Conservation (phyloP, 1,284 basidiomycete species). For the Sanguinoderma infundibulare region DNA sequence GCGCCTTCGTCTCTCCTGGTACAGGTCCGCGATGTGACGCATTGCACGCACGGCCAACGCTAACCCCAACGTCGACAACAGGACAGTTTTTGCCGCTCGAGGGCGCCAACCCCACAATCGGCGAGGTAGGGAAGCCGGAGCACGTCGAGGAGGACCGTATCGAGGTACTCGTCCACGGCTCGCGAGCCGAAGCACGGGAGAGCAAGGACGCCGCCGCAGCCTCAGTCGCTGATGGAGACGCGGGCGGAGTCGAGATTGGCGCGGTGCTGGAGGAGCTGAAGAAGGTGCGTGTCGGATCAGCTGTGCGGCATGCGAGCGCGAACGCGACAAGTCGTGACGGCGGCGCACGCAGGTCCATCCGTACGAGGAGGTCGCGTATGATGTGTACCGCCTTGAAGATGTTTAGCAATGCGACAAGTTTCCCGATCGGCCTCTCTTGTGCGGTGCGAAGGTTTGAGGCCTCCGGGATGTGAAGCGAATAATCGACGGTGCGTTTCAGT, state of each 20-base stretch:
- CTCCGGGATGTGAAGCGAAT: background rate
- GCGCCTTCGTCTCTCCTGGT: slow-evolving; percentile 57
- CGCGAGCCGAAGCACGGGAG: slow-evolving; percentile 29
- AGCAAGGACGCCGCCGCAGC: background rate
- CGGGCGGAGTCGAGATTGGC: slow-evolving; percentile 39
- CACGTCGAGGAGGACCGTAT: slow-evolving; percentile 58
- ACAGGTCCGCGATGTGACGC: slow-evolving; percentile 53
- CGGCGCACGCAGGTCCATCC: slow-evolving; percentile 48
- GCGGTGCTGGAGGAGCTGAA: slow-evolving; percentile 50
- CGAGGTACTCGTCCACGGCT: slow-evolving; percentile 51
- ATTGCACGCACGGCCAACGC: background rate
- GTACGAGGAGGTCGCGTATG: slow-evolving; percentile 62
- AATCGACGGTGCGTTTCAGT: background rate
- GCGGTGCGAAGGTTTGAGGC: background rate
- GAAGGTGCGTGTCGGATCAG: slow-evolving; percentile 40
- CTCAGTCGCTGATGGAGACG: background rate
- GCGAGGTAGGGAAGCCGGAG: slow-evolving; percentile 45
- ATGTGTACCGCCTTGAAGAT: slow-evolving; percentile 56
- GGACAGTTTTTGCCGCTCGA: slow-evolving; percentile 52
- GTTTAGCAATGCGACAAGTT: slow-evolving; percentile 30
- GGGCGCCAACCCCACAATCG: slow-evolving; percentile 50
- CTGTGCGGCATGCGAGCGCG: background rate
- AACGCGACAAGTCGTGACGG: background rate
- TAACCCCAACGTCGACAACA: slow-evolving; percentile 26
- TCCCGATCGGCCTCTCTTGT: background rate